Evolutionary conservation across 2,329 filamentous ascomycete genomes (phyloP), one percentile per base, ranked within the genome.

Genomic region (Xylariaceae sp.): DNA sequence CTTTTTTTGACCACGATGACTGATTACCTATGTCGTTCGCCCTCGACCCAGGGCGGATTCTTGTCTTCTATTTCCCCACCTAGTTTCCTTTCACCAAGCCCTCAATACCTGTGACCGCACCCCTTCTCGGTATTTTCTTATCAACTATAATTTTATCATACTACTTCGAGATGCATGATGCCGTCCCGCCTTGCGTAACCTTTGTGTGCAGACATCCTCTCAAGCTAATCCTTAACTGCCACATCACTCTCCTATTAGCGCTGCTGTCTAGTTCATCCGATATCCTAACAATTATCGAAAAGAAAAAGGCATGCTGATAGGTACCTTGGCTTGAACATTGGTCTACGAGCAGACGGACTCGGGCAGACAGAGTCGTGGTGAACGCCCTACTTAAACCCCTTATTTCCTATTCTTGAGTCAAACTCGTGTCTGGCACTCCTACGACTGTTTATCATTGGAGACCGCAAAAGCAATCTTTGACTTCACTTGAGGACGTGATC

Each of bases 211-310:
- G 60, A 65, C 58, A 56, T 54, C 51, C 45, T 38, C 48, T 51
- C 57, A 59, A 63, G 54, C 64, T 66, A 66, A 63, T 63, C 55
- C 60, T 57, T 61, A 62, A 46, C 62, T 62, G 65, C 60, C 64
- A 66, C 64, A 65, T 66, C 51, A 41, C 42, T 43, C 16, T 38
- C 45, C 48, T 50, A 52, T 60, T 47, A 56, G 54, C 45, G 50
- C 52, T 53, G 55, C 43, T 50, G 33, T 50, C 34, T 39, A 45
- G 50, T 57, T 48, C 51, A 48, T 58, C 49, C 59, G 53, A 55
- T 58, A 55, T 52, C 38, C 36, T 41, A 40, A 46, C 51, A 44
- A 51, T 43, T 52, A 51, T 48, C 52, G 44, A 50, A 17, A 59
- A 48, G 38, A 9, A 5, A 41, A 34, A 51, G 33, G 51, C 43